Conservation (phyloP, 2,329 filamentous ascomycete species). For the Aurifilum marmelostoma region DNA sequence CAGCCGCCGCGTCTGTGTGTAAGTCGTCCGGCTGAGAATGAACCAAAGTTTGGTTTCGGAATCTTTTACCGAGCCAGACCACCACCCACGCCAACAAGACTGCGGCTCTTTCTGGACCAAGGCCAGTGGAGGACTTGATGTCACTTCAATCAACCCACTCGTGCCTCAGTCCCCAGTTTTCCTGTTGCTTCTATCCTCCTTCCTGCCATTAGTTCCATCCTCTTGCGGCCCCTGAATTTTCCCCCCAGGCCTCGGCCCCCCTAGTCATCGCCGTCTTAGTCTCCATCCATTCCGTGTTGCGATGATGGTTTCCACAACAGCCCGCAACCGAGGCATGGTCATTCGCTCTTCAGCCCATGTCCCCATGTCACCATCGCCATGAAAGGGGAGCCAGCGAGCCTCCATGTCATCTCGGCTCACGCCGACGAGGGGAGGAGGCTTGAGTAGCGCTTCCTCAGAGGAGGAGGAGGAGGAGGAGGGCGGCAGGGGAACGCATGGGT, state of each 20-base stretch:
- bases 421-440: slow-evolving; percentile 15
- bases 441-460: not conserved
- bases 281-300: slow-evolving; percentile 6
- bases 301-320: slow-evolving; percentile 7
- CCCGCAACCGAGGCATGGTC: slow-evolving; percentile 17
- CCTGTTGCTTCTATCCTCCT: not conserved
- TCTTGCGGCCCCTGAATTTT: slow-evolving; percentile 16
- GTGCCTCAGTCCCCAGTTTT: slow-evolving; percentile 13
- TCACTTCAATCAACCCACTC: slow-evolving; percentile 26
- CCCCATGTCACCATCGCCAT: not conserved
- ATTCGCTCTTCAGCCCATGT: slow-evolving; percentile 16
- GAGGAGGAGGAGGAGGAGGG: not conserved
- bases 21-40: not conserved
- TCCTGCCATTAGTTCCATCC: slow-evolving; percentile 15
- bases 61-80: not conserved
- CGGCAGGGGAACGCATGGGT: not conserved
- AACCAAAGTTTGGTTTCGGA: not conserved
- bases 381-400: slow-evolving; percentile 6
- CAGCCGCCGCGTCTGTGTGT: not conserved
- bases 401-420: slow-evolving; percentile 27
- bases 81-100: slow-evolving; percentile 7
- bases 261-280: not conserved
- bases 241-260: slow-evolving; percentile 11
- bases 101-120: slow-evolving; percentile 22
- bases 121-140: slow-evolving; percentile 20